These are phyloP conservation scores for Mrakia frigida DNA, from an alignment of 768 basidiomycete species.

Conservation along the genomic window DNA sequence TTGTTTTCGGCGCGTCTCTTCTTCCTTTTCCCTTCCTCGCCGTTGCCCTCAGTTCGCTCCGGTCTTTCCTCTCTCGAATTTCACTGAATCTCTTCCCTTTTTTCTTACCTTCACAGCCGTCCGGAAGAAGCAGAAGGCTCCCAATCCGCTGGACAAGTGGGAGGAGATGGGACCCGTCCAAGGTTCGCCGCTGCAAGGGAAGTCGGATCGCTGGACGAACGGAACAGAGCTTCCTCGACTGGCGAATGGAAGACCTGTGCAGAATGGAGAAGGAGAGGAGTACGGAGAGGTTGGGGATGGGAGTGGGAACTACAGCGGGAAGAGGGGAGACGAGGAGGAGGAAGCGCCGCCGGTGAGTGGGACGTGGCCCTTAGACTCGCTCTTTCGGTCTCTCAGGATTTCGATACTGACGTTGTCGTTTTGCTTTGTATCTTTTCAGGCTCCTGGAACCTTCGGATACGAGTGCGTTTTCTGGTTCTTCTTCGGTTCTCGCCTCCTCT, in stretches of 20 bases:
- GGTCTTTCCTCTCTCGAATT: no score
- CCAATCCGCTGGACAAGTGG: slow-evolving; percentile 6
- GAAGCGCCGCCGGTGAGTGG: background rate
- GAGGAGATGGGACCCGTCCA: background rate
- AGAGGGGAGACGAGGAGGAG: background rate
- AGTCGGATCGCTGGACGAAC: background rate
- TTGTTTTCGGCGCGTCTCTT: background rate
- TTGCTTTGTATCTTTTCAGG: background rate
- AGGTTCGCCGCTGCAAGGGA: background rate
- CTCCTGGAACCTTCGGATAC: background rate
- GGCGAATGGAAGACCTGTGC: background rate
- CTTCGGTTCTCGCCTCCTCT: no score
- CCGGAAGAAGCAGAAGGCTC: background rate
- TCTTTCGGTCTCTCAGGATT: background rate
- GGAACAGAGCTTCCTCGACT: background rate
- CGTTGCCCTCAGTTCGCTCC: no score
- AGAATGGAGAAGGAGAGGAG: background rate
- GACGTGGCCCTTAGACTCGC: no score
- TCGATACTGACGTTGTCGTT: background rate
- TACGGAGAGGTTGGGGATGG: background rate
- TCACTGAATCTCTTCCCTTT: background rate
- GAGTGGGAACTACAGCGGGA: background rate
- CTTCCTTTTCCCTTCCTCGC: background rate
- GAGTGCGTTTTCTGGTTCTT: background rate
- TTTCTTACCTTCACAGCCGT: background rate